Conservation (phyloP, 345 rosid genomes). For the Arabidopsis thaliana region TAIR10.1 NC_003076.8:629501-630000, state of each 20-base stretch:
- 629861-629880: neutral
- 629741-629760: neutral
- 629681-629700: neutral
- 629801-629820: neutral
- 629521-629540: slow-evolving; percentile 42
- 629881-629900: neutral
- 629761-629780: no score
- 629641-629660: neutral
- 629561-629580: slow-evolving; percentile 45
- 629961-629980: neutral
- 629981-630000: neutral
- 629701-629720: no score
- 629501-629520: slow-evolving; percentile 37
- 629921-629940: neutral
- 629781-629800: neutral
- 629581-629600: no score
- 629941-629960: neutral
- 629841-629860: neutral
- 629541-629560: slow-evolving; percentile 49
- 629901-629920: neutral
- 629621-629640: neutral
- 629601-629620: neutral
- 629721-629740: neutral
- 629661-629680: neutral
- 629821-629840: neutral